A percentile compares a stretch with the other conserved stretches of the same genome.
These are phyloP conservation scores for Mycena alexandri DNA, from an alignment of 768 basidiomycete genomes.

Conservation along the genomic window DNA sequence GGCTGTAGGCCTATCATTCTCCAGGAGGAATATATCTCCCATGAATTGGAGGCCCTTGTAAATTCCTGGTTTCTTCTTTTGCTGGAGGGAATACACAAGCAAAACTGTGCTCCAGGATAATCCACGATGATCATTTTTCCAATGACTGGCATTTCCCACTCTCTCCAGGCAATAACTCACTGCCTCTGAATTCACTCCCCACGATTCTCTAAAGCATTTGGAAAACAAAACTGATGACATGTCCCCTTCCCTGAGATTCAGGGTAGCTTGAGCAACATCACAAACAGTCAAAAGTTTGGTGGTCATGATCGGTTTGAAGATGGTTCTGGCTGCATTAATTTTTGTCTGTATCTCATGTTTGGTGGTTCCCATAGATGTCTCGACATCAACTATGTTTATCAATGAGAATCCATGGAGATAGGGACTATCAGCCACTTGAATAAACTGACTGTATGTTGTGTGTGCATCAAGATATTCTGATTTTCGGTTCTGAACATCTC, in stretches of 20 bases:
- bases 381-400: no score
- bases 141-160: neutral
- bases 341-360: neutral
- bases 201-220: neutral
- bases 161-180: neutral
- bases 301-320: neutral
- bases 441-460: neutral
- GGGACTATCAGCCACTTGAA: neutral
- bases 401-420: neutral
- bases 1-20: neutral
- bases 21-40: neutral
- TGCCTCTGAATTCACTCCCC: neutral
- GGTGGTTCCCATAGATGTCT: neutral
- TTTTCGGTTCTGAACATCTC: neutral
- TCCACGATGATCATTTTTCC: neutral
- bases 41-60: no score
- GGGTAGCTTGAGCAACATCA: neutral
- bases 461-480: neutral
- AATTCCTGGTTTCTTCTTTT: neutral
- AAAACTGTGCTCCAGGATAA: slow-evolving; percentile 1
- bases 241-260: no score
- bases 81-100: neutral
- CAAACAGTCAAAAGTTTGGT: neutral
- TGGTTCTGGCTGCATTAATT: neutral
- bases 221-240: neutral